A percentile compares a stretch with the other conserved stretches of the same genome.
Conservation (phyloP, 2,329 filamentous ascomycete genomes). For the Alternaria angustiovoidea region DNA sequence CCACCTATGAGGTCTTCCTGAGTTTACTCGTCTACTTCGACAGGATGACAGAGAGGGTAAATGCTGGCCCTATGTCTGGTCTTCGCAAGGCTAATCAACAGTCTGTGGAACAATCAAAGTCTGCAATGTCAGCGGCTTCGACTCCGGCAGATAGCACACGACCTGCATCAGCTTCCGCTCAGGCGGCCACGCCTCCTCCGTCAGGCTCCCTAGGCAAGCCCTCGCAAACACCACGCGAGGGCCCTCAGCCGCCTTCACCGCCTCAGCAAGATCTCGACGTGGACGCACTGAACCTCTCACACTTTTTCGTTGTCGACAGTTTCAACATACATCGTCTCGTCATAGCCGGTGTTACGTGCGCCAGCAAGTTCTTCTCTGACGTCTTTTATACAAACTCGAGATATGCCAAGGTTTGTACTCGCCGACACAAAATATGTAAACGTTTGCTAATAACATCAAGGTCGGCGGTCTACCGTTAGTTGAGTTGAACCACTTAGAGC, state of each 20-base stretch:
- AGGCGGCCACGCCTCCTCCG: constrained; percentile 58
- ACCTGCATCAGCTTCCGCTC: constrained; percentile 43
- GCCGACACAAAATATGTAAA: not conserved
- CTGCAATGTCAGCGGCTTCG: constrained; percentile 37
- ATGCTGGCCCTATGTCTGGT: constrained; percentile 76
- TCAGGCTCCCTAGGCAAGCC: constrained; percentile 58
- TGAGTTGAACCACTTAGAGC: constrained; percentile 93
- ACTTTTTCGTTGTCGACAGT: constrained; percentile 95
- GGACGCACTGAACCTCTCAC: constrained; percentile 64
- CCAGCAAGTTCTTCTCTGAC: constrained; percentile 99
- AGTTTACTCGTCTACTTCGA: constrained; percentile 97
- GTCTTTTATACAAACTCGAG: constrained; percentile 99
- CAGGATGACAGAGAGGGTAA: constrained; percentile 96
- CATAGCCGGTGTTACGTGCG: constrained; percentile 96
- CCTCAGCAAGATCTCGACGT: constrained; percentile 52
- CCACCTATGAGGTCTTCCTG: constrained; percentile 96
- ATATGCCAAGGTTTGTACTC: constrained; percentile 86
- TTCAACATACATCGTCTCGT: constrained; percentile 98
- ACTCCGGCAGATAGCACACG: constrained; percentile 33
- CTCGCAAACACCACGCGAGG: constrained; percentile 38
- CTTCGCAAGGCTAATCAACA: constrained; percentile 62
- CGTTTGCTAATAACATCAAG: constrained; percentile 58
- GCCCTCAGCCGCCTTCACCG: constrained; percentile 48
- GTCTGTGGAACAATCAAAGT: constrained; percentile 51
- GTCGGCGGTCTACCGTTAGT: constrained; percentile 91